phyloP scores from a whole-genome alignment of 2,329 filamentous ascomycete species.

The Clonostachys chloroleuca region DNA sequence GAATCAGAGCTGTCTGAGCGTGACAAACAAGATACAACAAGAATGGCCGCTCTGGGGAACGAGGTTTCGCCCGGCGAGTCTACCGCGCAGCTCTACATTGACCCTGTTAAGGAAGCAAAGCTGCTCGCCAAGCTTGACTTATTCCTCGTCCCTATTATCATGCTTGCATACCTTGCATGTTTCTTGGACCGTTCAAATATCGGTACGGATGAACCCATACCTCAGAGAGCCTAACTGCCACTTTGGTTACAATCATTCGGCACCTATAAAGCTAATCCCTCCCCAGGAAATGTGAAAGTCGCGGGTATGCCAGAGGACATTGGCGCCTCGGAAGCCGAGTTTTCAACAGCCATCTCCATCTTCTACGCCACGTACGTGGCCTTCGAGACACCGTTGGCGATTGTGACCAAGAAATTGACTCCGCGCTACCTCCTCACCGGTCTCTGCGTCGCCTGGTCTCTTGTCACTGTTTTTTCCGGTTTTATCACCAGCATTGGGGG shows the following conservation, averaged over 20 bases:
- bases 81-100: slow-evolving; percentile 9
- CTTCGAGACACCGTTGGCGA: slow-evolving; percentile 26
- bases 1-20: too few species aligned
- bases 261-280: too few species aligned
- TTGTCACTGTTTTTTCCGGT: slow-evolving; percentile 59
- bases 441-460: slow-evolving; percentile 51
- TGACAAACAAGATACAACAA: too few species aligned
- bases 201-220: too few species aligned
- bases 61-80: too few species aligned
- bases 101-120: slow-evolving; percentile 17
- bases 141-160: slow-evolving; percentile 37
- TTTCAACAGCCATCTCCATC: slow-evolving; percentile 28
- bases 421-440: slow-evolving; percentile 48
- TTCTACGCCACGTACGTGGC: slow-evolving; percentile 24
- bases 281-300: slow-evolving; percentile 18
- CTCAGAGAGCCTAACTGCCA: too few species aligned
- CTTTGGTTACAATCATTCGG: too few species aligned
- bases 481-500: slow-evolving; percentile 38
- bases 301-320: slow-evolving; percentile 24
- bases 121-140: slow-evolving; percentile 23
- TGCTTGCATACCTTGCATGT: slow-evolving; percentile 48
- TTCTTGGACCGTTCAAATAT: slow-evolving; percentile 53
- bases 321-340: slow-evolving; percentile 17
- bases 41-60: too few species aligned
- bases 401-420: slow-evolving; percentile 35